A percentile compares a stretch with the other conserved stretches of the same genome.
Conservation (phyloP, 306 rosid genomes). For the Pyrus pyrifolia region DNA sequence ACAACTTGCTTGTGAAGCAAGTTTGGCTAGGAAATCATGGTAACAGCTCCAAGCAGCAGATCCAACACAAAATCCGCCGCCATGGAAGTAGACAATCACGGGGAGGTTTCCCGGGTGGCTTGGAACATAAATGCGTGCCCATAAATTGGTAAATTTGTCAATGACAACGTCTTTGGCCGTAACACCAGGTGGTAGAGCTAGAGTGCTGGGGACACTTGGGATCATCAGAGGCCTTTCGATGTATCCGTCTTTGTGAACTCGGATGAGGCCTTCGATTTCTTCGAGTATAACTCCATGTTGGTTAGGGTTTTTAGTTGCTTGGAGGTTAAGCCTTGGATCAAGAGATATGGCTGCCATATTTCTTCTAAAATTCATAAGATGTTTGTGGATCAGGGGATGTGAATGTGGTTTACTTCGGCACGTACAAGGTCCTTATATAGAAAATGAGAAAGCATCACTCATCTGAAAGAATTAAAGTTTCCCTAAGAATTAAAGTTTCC, state of each 20-base stretch:
- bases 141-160: slow-evolving; percentile 42
- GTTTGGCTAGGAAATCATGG: slow-evolving; percentile 59
- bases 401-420: slow-evolving; percentile 7
- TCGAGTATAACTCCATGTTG: slow-evolving; percentile 40
- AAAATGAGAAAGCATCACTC: slow-evolving; percentile 6
- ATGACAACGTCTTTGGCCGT: slow-evolving; percentile 50
- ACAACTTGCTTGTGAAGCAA: slow-evolving; percentile 52
- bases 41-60: slow-evolving; percentile 87
- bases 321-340: slow-evolving; percentile 33
- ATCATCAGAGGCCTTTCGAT: slow-evolving; percentile 59
- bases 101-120: slow-evolving; percentile 30
- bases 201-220: slow-evolving; percentile 44
- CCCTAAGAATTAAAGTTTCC: slow-evolving; percentile 5
- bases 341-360: slow-evolving; percentile 53
- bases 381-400: slow-evolving; percentile 10
- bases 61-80: slow-evolving; percentile 94
- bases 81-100: slow-evolving; percentile 72
- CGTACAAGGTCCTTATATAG: slow-evolving; percentile 39
- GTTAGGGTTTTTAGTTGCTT: slow-evolving; percentile 17
- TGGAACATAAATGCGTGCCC: slow-evolving; percentile 67
- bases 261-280: slow-evolving; percentile 70
- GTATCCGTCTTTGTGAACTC: slow-evolving; percentile 54
- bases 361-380: slow-evolving; percentile 17
- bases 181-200: slow-evolving; percentile 29
- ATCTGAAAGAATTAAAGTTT: slow-evolving; percentile 10